Evolutionary conservation across 106 monocot genomes (phyloP), one percentile per base, ranked within the genome.

Genomic region (Dioscorea alata): DNA sequence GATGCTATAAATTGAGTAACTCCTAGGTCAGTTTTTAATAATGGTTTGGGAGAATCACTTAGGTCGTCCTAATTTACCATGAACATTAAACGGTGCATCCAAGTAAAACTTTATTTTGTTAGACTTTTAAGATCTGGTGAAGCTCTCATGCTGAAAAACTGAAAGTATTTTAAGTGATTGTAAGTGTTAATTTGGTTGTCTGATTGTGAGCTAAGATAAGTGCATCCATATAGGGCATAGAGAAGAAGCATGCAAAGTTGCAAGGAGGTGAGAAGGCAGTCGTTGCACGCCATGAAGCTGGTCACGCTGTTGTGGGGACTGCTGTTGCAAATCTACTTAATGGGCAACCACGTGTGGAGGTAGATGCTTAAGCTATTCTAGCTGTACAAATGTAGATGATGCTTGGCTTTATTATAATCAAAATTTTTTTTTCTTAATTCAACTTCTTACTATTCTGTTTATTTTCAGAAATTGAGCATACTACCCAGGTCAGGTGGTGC

Each of bases 281-380:
- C 67, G 96, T 96, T 74, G 96, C 96, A 71, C 74, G 96, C 35
- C 96, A 96, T 76, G 96, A 92, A 80, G 96, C 84, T 64, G 96
- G 96, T 59, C 96, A 96, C 82, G 96, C 96, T 31, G 86, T 96
- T 73, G 96, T 96, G 0, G 96, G 96, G 50, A 96, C 96, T 73
- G 96, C 96, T 68, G 81, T 96, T 68, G 96, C 96, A 58, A 91
- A 76, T 73, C 69, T 96, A 48, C 82, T 96, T 74, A 65, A 80
- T 54, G 91, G 91, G 54, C 96, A 96, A 71, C 91, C 96, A 64
- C 89, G 76, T 83, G 96, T 92, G 50, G 91, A 96, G 88, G 91
- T 96, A 64, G 71, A 24, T 35, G 16, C 33, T 28, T 48, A 33
- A 54, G 50, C 60, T 6, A 49, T 59, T 67, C 20, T 33, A 50